Evolutionary conservation across 1,139 yeast genomes (phyloP).

Genomic region (Yamadazyma conglobata): DNA sequence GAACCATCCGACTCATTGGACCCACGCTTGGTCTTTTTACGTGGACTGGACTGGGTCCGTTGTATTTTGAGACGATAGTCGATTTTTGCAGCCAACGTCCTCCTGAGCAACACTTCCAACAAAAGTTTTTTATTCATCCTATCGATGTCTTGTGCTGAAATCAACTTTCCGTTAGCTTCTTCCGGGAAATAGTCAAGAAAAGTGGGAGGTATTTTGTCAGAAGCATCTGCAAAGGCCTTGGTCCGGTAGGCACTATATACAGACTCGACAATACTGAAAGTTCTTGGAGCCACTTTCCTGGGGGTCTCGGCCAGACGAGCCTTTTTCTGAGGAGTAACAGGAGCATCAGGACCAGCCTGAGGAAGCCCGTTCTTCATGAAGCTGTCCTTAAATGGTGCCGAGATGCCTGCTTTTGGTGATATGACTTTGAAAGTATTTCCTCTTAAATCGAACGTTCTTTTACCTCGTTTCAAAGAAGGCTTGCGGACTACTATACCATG

Average conservation of each 20-base stretch:
- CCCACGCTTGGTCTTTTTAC: too few species aligned
- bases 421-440: slow-evolving; percentile 10
- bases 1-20: slow-evolving; percentile 2
- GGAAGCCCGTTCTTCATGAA: slow-evolving; percentile 16
- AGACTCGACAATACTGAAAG: slow-evolving; percentile 17
- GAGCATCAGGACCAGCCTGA: too few species aligned
- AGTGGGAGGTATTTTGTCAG: slow-evolving; percentile 20
- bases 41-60: too few species aligned
- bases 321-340: too few species aligned
- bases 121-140: slow-evolving; percentile 30
- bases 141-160: slow-evolving; percentile 21
- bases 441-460: slow-evolving; percentile 10
- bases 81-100: slow-evolving; percentile 45
- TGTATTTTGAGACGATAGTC: slow-evolving; percentile 34
- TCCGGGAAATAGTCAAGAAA: slow-evolving; percentile 32
- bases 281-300: too few species aligned
- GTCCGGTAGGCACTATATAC: slow-evolving; percentile 26
- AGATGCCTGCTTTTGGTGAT: slow-evolving; percentile 13
- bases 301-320: too few species aligned
- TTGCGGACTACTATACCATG: slow-evolving; percentile 14
- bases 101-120: slow-evolving; percentile 36
- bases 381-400: slow-evolving; percentile 18
- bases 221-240: slow-evolving; percentile 26
- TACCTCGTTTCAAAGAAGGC: slow-evolving; percentile 19
- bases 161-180: slow-evolving; percentile 21